A percentile compares a stretch with the other conserved stretches of the same genome.
These are phyloP conservation scores for Trichophaea hybrida DNA, from an alignment of 2,329 filamentous ascomycete species.

Conservation along the genomic window DNA sequence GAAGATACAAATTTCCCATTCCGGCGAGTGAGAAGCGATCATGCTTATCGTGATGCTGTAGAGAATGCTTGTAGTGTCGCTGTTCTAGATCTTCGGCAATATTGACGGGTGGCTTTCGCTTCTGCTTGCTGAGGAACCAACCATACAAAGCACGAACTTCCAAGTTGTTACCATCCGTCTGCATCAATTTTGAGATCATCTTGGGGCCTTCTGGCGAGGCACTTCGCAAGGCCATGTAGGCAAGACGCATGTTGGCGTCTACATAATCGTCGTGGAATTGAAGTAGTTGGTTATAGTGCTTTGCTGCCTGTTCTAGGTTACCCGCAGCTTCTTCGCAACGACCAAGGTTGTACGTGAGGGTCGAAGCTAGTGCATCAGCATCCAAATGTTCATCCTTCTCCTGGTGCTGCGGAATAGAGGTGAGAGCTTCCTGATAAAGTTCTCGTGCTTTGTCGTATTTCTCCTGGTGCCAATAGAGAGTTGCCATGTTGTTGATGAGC, in stretches of 20 bases:
- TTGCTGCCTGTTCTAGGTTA: conserved; percentile 65
- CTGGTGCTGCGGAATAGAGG: conserved; percentile 51
- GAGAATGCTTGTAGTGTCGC: conserved; percentile 87
- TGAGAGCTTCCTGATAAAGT: conserved; percentile 82
- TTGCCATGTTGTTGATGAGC: conserved; percentile 91
- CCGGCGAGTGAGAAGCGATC: conserved; percentile 91
- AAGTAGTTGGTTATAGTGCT: conserved; percentile 75
- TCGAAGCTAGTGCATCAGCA: conserved; percentile 81
- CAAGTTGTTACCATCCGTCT: conserved; percentile 67
- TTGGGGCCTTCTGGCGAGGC: conserved; percentile 75
- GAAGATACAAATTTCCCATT: conserved; percentile 82
- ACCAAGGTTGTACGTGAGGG: conserved; percentile 91
- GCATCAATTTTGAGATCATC: conserved; percentile 69
- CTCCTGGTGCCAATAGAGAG: conserved; percentile 81
- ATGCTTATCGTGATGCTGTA: conserved; percentile 91
- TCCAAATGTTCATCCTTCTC: conserved; percentile 64
- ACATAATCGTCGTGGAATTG: conserved; percentile 81
- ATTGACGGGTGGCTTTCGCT: conserved; percentile 67
- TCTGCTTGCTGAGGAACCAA: conserved; percentile 79
- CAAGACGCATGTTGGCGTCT: conserved; percentile 73
- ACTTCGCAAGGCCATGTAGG: conserved; percentile 74
- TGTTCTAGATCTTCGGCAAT: conserved; percentile 82
- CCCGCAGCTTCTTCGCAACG: conserved; percentile 81
- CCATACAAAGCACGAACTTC: conserved; percentile 88
- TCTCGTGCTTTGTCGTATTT: conserved; percentile 67